Percentiles rank a stretch among this genome's conserved stretches.
phyloP scores from a whole-genome alignment of 495 filamentous ascomycete species.

The Neurospora sp. region DNA sequence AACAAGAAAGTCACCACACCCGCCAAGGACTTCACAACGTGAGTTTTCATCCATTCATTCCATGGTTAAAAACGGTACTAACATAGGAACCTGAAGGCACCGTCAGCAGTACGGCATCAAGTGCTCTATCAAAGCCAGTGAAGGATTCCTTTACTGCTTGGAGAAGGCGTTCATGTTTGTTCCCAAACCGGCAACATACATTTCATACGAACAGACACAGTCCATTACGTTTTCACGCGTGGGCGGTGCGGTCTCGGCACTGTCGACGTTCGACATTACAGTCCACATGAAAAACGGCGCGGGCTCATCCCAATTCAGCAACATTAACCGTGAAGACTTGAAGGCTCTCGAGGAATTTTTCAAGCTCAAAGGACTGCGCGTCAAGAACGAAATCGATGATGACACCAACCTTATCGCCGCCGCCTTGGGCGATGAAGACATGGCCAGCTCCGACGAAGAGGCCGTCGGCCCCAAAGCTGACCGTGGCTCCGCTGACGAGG shows the following conservation, averaged over 20 bases:
- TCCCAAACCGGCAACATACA: slow-evolving; percentile 94
- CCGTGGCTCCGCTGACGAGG: slow-evolving; percentile 89
- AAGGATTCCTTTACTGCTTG: slow-evolving; percentile 91
- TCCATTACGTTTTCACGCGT: slow-evolving; percentile 93
- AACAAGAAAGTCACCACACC: slow-evolving; percentile 91
- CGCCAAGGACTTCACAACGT: slow-evolving; percentile 82
- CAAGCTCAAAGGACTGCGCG: slow-evolving; percentile 81
- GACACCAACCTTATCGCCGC: slow-evolving; percentile 61
- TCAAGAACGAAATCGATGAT: slow-evolving; percentile 85
- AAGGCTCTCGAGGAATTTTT: slow-evolving; percentile 93
- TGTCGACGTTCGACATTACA: slow-evolving; percentile 94
- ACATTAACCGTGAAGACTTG: slow-evolving; percentile 98
- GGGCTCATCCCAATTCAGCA: slow-evolving; percentile 89
- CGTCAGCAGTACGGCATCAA: slow-evolving; percentile 93
- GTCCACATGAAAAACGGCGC: slow-evolving; percentile 67
- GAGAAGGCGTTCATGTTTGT: slow-evolving; percentile 99
- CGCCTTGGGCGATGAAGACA: slow-evolving; percentile 64
- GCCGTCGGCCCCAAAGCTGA: slow-evolving; percentile 63
- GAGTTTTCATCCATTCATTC: slow-evolving; percentile 8
- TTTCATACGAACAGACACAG: slow-evolving; percentile 80
- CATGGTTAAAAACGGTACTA: not conserved
- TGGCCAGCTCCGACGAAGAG: slow-evolving; percentile 75
- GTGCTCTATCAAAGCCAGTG: slow-evolving; percentile 98
- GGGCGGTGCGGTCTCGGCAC: slow-evolving; percentile 83
- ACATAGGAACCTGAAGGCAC: slow-evolving; percentile 44